Evolutionary conservation across 176 grass and related monocot species (phyloP), one percentile per base, ranked within the genome.

Genomic region (Raddia guianensis): DNA sequence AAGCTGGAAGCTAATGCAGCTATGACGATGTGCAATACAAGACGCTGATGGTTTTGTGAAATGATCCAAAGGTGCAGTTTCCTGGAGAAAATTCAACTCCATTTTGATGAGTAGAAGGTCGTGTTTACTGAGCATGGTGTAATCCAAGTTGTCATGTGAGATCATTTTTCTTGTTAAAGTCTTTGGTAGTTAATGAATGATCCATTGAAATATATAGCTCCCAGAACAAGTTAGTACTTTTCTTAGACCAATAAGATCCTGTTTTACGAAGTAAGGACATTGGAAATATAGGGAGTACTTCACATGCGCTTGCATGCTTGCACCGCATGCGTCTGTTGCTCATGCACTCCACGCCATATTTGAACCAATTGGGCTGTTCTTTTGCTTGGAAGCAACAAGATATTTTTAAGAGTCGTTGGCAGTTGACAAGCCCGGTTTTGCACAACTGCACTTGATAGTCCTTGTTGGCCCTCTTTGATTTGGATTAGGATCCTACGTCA

Each of bases 241-340:
- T 6, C 9, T 8, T 20, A 1, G 20, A 5, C 48, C 37, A 33
- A 18, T 71, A 9, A 16, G 66, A 14, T 12, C 5, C 9, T 3
- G 58, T 2, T 4, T 49, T 59, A 59, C 9, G 10, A 66, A 46
- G 45, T 47, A 13, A 9, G 60, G 48, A 33, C 19, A 49, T 46
- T 34, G 70, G 49, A 66, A 55, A 55, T 49, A 46, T 66, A 37
- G 49, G 49, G 44, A 64, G 48, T 48, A 82, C 9, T 85, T 63
- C 53, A 55, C 58, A 56, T 18, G 37, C 3, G 3, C 59, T 46
- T 15, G 58, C 58, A 33, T 40, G 2, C 48, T 46, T 15, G 58
- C 58, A 45, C 42, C 16, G 65, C 80, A 46, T 78, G 66, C 46
- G 11, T 42, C 40, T 40, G 11, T 51, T 63, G 44, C 82, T 77